A percentile compares a stretch with the other conserved stretches of the same genome.
Evolutionary conservation across 31 red algal species (phyloP).

Genomic region (Endocladia muricata): DNA sequence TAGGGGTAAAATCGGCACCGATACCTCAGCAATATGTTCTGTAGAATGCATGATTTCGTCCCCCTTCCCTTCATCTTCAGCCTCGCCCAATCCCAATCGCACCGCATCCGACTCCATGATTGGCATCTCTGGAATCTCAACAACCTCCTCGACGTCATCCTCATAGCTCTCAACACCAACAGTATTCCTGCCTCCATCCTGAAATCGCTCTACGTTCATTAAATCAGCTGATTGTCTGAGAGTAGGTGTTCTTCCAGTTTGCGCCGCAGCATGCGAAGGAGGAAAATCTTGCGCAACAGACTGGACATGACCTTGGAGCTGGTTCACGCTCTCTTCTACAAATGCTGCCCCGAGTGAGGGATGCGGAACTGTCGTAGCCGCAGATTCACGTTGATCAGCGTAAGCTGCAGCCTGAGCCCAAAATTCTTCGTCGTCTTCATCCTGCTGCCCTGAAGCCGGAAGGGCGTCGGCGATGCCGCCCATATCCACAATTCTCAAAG

Average conservation of each 20-base stretch:
- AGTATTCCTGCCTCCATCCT: background rate
- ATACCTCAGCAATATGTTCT: background rate
- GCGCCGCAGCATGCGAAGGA: too few species aligned
- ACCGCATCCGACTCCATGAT: slow-evolving; percentile 22
- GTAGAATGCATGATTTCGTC: background rate
- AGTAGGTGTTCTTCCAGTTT: too few species aligned
- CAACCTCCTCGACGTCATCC: background rate
- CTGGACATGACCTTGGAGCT: too few species aligned
- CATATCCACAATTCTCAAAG: slow-evolving; percentile 26
- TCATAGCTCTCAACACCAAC: background rate
- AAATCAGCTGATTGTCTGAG: background rate
- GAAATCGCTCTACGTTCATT: background rate
- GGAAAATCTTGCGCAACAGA: too few species aligned
- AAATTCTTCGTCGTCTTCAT: slow-evolving; percentile 47
- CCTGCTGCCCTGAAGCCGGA: background rate
- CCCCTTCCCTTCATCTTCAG: background rate
- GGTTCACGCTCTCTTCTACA: too few species aligned
- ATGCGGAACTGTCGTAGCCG: background rate
- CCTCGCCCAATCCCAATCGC: background rate
- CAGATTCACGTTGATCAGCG: slow-evolving; percentile 12
- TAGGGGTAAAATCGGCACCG: slow-evolving; percentile 1
- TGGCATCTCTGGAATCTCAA: slow-evolving; percentile 21
- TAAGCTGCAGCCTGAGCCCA: slow-evolving; percentile 40
- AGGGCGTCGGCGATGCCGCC: slow-evolving; percentile 52
- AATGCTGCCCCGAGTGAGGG: too few species aligned